A percentile compares a stretch with the other conserved stretches of the same genome.
These are phyloP conservation scores for Melampsora americana DNA, from an alignment of 1,284 basidiomycete genomes.

Conservation along the genomic window DNA sequence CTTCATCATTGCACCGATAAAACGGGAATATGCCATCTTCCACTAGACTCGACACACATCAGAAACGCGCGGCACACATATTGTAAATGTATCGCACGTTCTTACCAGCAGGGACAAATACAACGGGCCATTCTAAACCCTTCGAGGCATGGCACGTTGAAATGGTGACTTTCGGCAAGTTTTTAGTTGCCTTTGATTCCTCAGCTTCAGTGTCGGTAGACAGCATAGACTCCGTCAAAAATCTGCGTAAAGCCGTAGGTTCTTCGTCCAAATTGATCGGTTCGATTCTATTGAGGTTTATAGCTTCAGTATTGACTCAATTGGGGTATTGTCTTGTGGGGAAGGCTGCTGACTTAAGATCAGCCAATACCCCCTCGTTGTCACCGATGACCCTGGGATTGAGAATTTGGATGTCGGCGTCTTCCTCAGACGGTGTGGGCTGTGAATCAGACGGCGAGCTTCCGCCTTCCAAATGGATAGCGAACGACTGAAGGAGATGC, in stretches of 20 bases:
- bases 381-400: too few species aligned
- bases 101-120: constrained; percentile 69
- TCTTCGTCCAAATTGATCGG: background rate
- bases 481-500: too few species aligned
- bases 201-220: constrained; percentile 72
- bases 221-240: constrained; percentile 78
- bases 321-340: constrained; percentile 14
- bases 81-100: constrained; percentile 1
- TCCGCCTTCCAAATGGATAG: too few species aligned
- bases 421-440: too few species aligned
- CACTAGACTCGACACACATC: constrained; percentile 56
- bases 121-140: constrained; percentile 86
- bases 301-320: constrained; percentile 19
- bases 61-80: constrained; percentile 46
- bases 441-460: too few species aligned
- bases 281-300: constrained; percentile 53
- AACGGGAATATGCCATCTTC: constrained; percentile 77
- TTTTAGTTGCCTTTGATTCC: constrained; percentile 62
- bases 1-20: constrained; percentile 62
- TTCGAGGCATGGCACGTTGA: constrained; percentile 86
- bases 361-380: too few species aligned
- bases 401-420: too few species aligned
- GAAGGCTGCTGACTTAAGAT: background rate
- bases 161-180: constrained; percentile 76
- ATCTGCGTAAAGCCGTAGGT: constrained; percentile 69